These are phyloP conservation scores for Tulasnella sp. DNA, from an alignment of 768 basidiomycete genomes.

Conservation along the genomic window DNA sequence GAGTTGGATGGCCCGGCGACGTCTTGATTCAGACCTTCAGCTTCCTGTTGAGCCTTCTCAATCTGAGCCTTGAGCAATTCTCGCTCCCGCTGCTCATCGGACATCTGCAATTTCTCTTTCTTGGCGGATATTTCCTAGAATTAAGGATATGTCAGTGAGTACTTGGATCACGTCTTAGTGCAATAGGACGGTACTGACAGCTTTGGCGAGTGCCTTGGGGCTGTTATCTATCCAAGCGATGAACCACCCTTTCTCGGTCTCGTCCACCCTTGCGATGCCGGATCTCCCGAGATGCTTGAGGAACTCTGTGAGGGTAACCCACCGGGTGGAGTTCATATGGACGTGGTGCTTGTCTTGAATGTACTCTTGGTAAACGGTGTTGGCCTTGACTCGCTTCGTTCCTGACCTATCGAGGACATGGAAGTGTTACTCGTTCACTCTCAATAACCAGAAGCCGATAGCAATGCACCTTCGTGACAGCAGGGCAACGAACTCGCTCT, in stretches of 20 bases:
- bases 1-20: slow-evolving; percentile 20
- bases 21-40: slow-evolving; percentile 4
- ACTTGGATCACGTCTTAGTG: not conserved
- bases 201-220: slow-evolving; percentile 86
- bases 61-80: slow-evolving; percentile 87
- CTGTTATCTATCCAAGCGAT: slow-evolving; percentile 95
- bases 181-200: slow-evolving; percentile 34
- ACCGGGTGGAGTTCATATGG: slow-evolving; percentile 97
- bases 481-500: slow-evolving; percentile 82
- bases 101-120: slow-evolving; percentile 82
- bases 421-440: not conserved
- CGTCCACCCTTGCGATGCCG: slow-evolving; percentile 86
- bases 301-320: slow-evolving; percentile 97
- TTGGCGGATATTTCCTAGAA: slow-evolving; percentile 70
- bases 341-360: slow-evolving; percentile 88
- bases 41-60: slow-evolving; percentile 53
- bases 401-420: not conserved
- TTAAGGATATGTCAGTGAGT: slow-evolving; percentile 10
- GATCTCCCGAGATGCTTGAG: slow-evolving; percentile 75
- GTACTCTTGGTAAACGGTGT: slow-evolving; percentile 95
- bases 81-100: slow-evolving; percentile 91
- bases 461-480: slow-evolving; percentile 59
- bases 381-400: slow-evolving; percentile 84
- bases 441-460: not conserved
- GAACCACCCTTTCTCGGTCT: slow-evolving; percentile 98